A percentile compares a stretch with the other conserved stretches of the same genome.
Conservation (phyloP, 192 early-diverging fungal species). For the Coemansia sp. region DNA sequence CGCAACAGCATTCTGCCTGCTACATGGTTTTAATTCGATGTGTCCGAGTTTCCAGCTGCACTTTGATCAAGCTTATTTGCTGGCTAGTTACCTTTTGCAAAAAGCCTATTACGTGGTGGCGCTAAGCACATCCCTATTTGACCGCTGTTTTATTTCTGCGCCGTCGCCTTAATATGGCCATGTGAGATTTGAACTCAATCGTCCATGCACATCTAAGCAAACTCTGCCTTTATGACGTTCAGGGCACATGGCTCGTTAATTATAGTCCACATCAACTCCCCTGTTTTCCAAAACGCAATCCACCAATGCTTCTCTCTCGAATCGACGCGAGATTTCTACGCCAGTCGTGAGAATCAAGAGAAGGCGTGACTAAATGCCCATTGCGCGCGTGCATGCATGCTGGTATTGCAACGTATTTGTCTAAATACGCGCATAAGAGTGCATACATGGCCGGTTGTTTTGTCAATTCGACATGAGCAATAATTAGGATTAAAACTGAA, state of each 20-base stretch:
- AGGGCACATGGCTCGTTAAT: slow-evolving; percentile 4
- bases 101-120: neutral
- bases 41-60: neutral
- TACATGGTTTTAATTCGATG: neutral
- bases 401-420: neutral
- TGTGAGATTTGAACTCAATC: neutral
- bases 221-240: neutral
- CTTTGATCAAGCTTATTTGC: neutral
- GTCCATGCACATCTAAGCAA: slow-evolving; percentile 1
- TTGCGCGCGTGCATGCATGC: neutral
- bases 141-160: slow-evolving; percentile 1
- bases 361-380: neutral
- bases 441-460: too few species aligned
- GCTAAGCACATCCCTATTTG: neutral
- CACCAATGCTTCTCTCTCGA: neutral
- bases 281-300: neutral
- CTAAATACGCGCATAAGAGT: neutral
- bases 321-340: neutral
- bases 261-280: neutral
- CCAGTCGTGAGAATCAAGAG: neutral
- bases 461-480: neutral
- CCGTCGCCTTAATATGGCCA: slow-evolving; percentile 5
- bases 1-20: neutral
- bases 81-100: neutral
- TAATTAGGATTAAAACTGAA: neutral